phyloP scores from a whole-genome alignment of 768 basidiomycete genomes.

The Coprinellus aureogranulatus region DNA sequence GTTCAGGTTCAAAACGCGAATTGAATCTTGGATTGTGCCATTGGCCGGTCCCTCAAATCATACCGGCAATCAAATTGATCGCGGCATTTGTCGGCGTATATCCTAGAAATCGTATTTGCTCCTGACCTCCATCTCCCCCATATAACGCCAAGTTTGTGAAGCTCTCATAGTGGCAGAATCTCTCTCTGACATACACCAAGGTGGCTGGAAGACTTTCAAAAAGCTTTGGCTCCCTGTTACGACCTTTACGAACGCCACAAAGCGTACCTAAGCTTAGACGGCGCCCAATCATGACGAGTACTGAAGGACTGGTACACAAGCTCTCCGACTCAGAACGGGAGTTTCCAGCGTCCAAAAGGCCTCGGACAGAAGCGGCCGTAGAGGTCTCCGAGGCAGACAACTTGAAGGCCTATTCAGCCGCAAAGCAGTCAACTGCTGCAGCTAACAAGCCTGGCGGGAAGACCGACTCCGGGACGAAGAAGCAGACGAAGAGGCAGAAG shows the following conservation, averaged over 20 bases:
- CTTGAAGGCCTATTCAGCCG: slow-evolving; percentile 29
- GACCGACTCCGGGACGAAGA: not conserved
- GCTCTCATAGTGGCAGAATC: too few relatives aligned
- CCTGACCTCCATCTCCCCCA: too few relatives aligned
- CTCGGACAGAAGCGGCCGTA: not conserved
- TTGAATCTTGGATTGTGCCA: too few relatives aligned
- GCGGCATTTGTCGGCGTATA: too few relatives aligned
- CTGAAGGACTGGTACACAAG: not conserved
- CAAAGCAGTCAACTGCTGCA: not conserved
- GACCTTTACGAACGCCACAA: not conserved
- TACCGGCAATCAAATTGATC: too few relatives aligned
- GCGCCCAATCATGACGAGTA: not conserved
- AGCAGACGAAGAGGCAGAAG: slow-evolving; percentile 32
- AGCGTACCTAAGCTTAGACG: not conserved
- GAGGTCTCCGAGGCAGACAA: not conserved
- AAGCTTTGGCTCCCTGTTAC: not conserved
- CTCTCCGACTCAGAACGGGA: slow-evolving; percentile 11
- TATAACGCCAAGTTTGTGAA: too few relatives aligned
- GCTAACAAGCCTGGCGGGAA: too few relatives aligned
- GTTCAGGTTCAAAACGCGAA: too few relatives aligned
- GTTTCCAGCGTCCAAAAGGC: slow-evolving; percentile 6
- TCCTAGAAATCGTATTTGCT: too few relatives aligned
- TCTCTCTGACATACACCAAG: too few relatives aligned
- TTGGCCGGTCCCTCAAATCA: too few relatives aligned
- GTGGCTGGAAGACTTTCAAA: too few relatives aligned